phyloP scores from a whole-genome alignment of 1,284 basidiomycete species.

The Papiliotrema terrestris region DNA sequence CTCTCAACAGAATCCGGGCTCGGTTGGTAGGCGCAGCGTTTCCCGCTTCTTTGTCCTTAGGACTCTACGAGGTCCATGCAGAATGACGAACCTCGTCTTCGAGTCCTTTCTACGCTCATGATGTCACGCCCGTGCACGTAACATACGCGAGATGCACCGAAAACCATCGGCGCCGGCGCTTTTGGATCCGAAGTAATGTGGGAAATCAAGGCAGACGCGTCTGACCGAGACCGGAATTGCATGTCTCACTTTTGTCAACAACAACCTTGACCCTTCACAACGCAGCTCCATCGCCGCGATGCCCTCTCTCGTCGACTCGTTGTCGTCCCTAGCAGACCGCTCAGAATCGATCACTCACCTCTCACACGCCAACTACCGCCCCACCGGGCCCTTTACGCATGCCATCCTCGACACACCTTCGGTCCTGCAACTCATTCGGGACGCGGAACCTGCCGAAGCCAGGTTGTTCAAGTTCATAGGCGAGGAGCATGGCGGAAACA shows the following conservation, averaged over 20 bases:
- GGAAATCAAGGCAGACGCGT: no score
- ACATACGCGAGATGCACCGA: no score
- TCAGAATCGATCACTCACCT: slow-evolving; percentile 33
- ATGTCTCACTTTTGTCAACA: slow-evolving; percentile 11
- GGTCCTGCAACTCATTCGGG: slow-evolving; percentile 39
- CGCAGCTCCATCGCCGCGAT: slow-evolving; percentile 13
- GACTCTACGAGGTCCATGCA: no score
- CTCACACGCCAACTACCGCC: slow-evolving; percentile 24
- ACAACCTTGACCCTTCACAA: background rate
- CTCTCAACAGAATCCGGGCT: no score
- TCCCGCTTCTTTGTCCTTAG: no score
- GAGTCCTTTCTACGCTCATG: no score
- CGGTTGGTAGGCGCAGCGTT: no score
- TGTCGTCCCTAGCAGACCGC: slow-evolving; percentile 32
- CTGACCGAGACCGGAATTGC: no score
- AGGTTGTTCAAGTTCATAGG: slow-evolving; percentile 42
- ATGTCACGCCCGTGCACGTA: no score
- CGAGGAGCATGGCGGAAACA: slow-evolving; percentile 26
- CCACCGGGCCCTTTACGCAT: slow-evolving; percentile 37
- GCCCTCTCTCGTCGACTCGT: slow-evolving; percentile 38
- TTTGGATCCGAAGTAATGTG: no score
- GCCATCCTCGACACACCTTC: slow-evolving; percentile 33
- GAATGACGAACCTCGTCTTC: no score
- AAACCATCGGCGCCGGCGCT: no score
- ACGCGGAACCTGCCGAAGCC: slow-evolving; percentile 37